phyloP scores from a whole-genome alignment of 106 monocot genomes.

The Hemerocallis citrina region DNA sequence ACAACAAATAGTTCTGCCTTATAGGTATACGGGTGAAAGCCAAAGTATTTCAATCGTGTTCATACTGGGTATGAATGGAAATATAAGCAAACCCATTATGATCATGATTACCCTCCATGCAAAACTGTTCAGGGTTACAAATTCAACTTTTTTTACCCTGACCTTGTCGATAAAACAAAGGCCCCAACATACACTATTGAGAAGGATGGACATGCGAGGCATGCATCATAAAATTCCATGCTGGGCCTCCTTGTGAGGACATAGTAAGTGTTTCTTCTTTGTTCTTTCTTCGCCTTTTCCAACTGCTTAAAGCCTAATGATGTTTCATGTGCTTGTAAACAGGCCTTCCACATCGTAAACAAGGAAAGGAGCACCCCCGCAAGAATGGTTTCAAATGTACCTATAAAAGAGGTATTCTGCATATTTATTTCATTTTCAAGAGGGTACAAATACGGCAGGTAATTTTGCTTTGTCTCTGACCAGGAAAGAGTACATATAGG shows the following conservation, averaged over 20 bases:
- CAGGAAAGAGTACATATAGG: too few relatives aligned
- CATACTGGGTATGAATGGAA: slow-evolving; percentile 99
- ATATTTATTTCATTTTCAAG: slow-evolving; percentile 94
- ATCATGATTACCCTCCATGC: slow-evolving; percentile 92
- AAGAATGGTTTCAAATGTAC: slow-evolving; percentile 96
- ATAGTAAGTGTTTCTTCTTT: too few relatives aligned
- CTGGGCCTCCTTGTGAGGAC: slow-evolving; percentile 93
- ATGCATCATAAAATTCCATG: slow-evolving; percentile 88
- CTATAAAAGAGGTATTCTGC: slow-evolving; percentile 84
- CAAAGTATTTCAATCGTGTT: slow-evolving; percentile 95
- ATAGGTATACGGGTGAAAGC: slow-evolving; percentile 97
- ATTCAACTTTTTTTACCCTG: slow-evolving; percentile 96
- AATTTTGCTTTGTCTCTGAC: too few relatives aligned
- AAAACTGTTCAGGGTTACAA: slow-evolving; percentile 97
- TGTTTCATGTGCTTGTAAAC: too few relatives aligned
- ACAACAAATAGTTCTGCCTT: too few relatives aligned
- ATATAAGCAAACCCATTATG: slow-evolving; percentile 97
- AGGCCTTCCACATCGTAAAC: slow-evolving; percentile 92
- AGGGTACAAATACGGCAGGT: slow-evolving; percentile 78
- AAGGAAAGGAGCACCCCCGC: slow-evolving; percentile 97
- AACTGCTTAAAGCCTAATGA: too few relatives aligned
- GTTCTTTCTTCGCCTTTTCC: too few relatives aligned
- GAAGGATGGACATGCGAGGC: slow-evolving; percentile 84
- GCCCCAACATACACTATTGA: slow-evolving; percentile 82
- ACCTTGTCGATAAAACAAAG: slow-evolving; percentile 83